Percentiles rank a stretch among this genome's conserved stretches.
Evolutionary conservation across 352 stramenopile species (phyloP).

Genomic region (Peronospora belbahrii): DNA sequence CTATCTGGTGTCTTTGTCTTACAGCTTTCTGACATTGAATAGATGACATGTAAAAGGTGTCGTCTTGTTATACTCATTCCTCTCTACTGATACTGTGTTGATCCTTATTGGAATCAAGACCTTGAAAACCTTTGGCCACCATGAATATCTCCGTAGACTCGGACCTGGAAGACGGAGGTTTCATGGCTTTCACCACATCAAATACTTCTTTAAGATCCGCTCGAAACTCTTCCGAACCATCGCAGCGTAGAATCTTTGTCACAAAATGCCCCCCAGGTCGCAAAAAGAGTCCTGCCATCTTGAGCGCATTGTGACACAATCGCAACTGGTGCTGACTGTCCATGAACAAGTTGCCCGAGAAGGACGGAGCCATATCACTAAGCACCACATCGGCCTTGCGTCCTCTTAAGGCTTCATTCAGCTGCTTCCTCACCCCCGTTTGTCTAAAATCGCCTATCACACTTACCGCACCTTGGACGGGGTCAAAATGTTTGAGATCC

Average conservation of each 20-base stretch:
- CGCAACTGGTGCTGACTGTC: constrained; percentile 75
- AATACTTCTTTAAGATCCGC: constrained; percentile 66
- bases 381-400: constrained; percentile 70
- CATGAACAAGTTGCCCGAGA: constrained; percentile 65
- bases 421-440: constrained; percentile 38
- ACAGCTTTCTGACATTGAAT: constrained; percentile 25
- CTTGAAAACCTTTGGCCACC: constrained; percentile 65
- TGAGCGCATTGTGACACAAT: constrained; percentile 80
- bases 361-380: constrained; percentile 85
- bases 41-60: constrained; percentile 20
- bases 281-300: constrained; percentile 79
- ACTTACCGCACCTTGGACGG: constrained; percentile 55
- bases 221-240: constrained; percentile 73
- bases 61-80: background rate
- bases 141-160: constrained; percentile 86
- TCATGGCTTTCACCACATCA: constrained; percentile 57
- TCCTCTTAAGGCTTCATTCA: constrained; percentile 38
- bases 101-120: background rate
- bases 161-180: constrained; percentile 64
- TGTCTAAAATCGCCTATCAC: constrained; percentile 83
- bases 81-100: background rate
- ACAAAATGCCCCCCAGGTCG: constrained; percentile 67
- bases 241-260: constrained; percentile 75
- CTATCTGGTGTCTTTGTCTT: constrained; percentile 15
- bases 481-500: constrained; percentile 64